Conservation (phyloP, 1,139 yeast species). For the Blastobotrys serpentis region DNA sequence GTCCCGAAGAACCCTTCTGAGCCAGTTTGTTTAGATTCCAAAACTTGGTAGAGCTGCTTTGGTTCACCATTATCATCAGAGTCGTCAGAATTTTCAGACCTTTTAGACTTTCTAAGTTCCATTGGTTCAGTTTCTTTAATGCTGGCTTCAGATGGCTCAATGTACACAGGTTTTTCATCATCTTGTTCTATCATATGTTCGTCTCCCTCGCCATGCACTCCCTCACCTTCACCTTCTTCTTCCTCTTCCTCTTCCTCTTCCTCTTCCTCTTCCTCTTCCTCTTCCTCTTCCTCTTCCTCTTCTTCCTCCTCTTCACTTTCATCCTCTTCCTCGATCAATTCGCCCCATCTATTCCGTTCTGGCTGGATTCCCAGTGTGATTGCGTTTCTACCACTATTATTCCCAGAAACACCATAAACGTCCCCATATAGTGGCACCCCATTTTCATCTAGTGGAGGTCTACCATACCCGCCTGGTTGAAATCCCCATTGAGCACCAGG, state of each 20-base stretch:
- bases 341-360: slow-evolving; percentile 39
- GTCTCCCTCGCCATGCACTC: slow-evolving; percentile 27
- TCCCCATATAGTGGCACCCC: slow-evolving; percentile 41
- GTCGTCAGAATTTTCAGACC: neutral
- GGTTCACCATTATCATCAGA: slow-evolving; percentile 14
- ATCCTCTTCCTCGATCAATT: slow-evolving; percentile 35
- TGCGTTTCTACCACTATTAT: slow-evolving; percentile 25
- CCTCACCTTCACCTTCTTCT: slow-evolving; percentile 14
- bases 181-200: slow-evolving; percentile 20
- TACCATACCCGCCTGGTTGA: slow-evolving; percentile 47
- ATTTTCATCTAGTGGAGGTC: slow-evolving; percentile 39
- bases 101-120: slow-evolving; percentile 29
- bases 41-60: slow-evolving; percentile 43
- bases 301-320: slow-evolving; percentile 37
- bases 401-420: slow-evolving; percentile 31
- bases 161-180: slow-evolving; percentile 29
- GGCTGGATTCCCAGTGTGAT: slow-evolving; percentile 45
- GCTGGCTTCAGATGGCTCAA: slow-evolving; percentile 30
- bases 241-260: slow-evolving; percentile 26
- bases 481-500: slow-evolving; percentile 42
- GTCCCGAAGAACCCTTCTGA: slow-evolving; percentile 29
- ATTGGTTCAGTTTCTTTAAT: slow-evolving; percentile 17
- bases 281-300: slow-evolving; percentile 26
- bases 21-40: slow-evolving; percentile 39
- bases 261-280: slow-evolving; percentile 22